Base-by-base conservation (phyloP, 164 flowering plant species). In the Akebia trifoliata region DNA sequence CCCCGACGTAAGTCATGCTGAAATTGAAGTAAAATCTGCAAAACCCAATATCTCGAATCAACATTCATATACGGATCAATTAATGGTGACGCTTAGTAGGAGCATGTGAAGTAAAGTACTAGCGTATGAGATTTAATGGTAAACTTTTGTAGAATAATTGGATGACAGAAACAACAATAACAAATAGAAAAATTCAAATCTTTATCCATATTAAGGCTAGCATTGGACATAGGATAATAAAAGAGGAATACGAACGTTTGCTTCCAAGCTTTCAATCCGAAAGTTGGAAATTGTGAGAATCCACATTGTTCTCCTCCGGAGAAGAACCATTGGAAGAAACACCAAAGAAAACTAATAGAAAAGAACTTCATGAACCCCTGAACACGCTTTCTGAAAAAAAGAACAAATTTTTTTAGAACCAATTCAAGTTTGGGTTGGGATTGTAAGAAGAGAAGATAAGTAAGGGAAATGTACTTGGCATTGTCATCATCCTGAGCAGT, bases 21-120 rank as follows among this genome's bases (percentile, higher is more conserved):
- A 90, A 90, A 70, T 87, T 89, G 36, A 91, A 91, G 76, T 76
- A 88, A 66, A 87, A 87, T 60, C 96, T 87, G 92, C 82, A 69
- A 52, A 56, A 56, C 39, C 58, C 45, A 64, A 50, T 21, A 48
- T 22, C 8, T 32, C 45, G 0, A 50, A 35, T 62, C 18, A 64
- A 3, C 29, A 9, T 52, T 18, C 8, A 36, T 32, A 8, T 0
- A 34, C 46, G 7, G 18, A 46, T 38, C 4, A n/a, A 9, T 60
- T 17, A 4, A 24, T n/a, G 3, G 4, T 6, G 12, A 15, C 21
- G 0, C 14, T 46, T 22, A 29, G 4, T 8, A 52, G 9, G 12
- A 28, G 17, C 1, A n/a, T n/a, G n/a, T n/a, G n/a, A n/a, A n/a
- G n/a, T n/a, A n/a, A n/a, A n/a, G n/a, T n/a, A n/a, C n/a, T n/a